Conservation (phyloP, 768 basidiomycete species). For the Leccinum arenicola region DNA sequence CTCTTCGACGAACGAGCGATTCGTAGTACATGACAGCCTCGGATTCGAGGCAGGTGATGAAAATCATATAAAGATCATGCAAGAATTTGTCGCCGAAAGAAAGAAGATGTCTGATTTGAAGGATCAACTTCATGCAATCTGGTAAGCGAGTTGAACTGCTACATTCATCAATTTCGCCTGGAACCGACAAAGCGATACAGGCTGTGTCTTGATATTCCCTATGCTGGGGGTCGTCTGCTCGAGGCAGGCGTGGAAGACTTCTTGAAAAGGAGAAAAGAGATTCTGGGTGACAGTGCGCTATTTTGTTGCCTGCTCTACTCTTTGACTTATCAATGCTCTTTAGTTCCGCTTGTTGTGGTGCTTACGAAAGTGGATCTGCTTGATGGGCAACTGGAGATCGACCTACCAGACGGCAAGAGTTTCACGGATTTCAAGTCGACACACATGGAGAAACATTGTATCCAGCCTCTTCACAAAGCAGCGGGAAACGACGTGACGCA, state of each 20-base stretch:
- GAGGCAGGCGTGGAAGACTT: constrained; percentile 15
- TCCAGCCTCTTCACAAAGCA: neutral
- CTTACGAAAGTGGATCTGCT: constrained; percentile 18
- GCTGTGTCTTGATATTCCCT: constrained; percentile 18
- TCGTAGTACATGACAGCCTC: constrained; percentile 19
- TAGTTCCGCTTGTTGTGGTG: constrained; percentile 9
- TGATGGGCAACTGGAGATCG: neutral
- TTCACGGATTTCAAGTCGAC: neutral
- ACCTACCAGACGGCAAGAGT: neutral
- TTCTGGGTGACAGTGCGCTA: constrained; percentile 7
- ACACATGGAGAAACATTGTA: neutral
- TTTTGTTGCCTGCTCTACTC: neutral
- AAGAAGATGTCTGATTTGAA: neutral
- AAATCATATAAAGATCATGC: constrained; percentile 3
- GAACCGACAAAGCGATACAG: neutral
- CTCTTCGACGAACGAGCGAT: constrained; percentile 12
- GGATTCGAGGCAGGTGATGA: constrained; percentile 16
- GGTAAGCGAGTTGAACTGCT: constrained; percentile 1
- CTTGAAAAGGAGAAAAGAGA: constrained; percentile 1
- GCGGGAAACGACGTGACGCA: constrained; percentile 1
- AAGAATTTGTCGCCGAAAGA: constrained; percentile 5
- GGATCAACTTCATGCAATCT: constrained; percentile 15
- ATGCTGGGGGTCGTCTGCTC: constrained; percentile 14
- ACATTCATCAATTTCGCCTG: neutral
- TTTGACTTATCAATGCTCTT: neutral